Evolutionary conservation across 805 yeast species (phyloP), one percentile per base, ranked within the genome.

Genomic region (Yarrowia sp.): DNA sequence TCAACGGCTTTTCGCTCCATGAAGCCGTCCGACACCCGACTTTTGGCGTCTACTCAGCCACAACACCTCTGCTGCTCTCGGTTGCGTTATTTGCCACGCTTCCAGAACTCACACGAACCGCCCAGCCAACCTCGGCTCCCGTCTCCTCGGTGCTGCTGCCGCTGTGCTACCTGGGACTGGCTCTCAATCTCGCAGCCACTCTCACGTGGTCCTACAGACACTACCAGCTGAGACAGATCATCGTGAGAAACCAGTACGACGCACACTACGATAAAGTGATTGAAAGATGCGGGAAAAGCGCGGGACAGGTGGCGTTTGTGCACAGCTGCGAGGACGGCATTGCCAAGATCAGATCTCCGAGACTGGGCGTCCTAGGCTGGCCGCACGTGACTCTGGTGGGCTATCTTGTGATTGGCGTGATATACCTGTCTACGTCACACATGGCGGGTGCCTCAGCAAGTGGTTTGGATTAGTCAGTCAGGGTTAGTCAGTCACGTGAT

Each of bases 321-420:
- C 61, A 55, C 34, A 55, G 61, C 46, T 55, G 46, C 5, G 61
- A 55, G 20, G 61, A 55, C 36, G 61, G 61, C 5, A 55, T 39
- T 24, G 46, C 46, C 15, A 55, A 55, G n/a, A 39, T 39, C 12
- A 10, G 46, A 8, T n/a, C 44, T 9, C 61, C 61, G 15, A 14
- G 46, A 2, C 36, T 55, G 4, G 24, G 38, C 9, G 36, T 7
- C 12, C 20, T 55, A 2, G 61, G 61, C 9, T 55, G 46, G 46
- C 61, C 61, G 10, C 61, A 55, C 30, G 19, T 40, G 13, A 55
- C 61, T 5, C 46, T 55, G 19, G 46, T 55, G 10, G 61, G 46
- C 0, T 39, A 40, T 24, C 14, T 24, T 0, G 15, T 53, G 6
- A 13, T 53, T 2, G 60, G 34, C 5, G 34, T 14, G 33, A 13